Percentiles rank a stretch among this genome's conserved stretches.
These are phyloP conservation scores for Pyrenophora seminiperda DNA, from an alignment of 2,329 filamentous ascomycete species.

Conservation along the genomic window DNA sequence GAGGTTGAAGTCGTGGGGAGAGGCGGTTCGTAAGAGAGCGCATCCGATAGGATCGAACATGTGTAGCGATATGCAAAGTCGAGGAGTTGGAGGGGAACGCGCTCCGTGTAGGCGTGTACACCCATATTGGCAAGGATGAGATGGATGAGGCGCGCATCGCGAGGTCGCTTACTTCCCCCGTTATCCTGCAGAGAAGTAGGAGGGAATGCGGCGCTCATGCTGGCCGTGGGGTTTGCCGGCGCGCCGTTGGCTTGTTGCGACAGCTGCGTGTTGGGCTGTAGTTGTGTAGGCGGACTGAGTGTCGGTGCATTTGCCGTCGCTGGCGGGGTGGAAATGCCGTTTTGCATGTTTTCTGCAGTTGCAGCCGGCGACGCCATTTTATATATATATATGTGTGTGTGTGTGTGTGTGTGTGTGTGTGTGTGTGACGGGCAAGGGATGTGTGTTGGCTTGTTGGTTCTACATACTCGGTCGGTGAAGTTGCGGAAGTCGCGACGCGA, in stretches of 20 bases:
- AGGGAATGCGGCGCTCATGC: conserved; percentile 37
- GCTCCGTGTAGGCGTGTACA: conserved; percentile 78
- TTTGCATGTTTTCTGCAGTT: conserved; percentile 40
- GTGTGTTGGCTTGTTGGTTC: background rate
- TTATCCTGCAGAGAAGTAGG: conserved; percentile 42
- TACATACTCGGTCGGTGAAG: conserved; percentile 1
- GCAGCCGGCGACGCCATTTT: conserved; percentile 48
- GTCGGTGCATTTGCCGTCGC: conserved; percentile 40
- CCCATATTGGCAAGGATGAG: conserved; percentile 79
- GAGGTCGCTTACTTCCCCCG: conserved; percentile 61
- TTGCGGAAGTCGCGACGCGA: conserved; percentile 1
- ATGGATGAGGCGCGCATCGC: conserved; percentile 79
- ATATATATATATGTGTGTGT: too few species aligned
- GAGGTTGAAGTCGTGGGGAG: conserved; percentile 10
- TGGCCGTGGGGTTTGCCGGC: conserved; percentile 10
- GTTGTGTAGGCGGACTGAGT: conserved; percentile 40
- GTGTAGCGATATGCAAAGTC: conserved; percentile 87
- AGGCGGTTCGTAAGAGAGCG: conserved; percentile 42
- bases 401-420: too few species aligned
- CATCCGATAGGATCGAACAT: conserved; percentile 71
- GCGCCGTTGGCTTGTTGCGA: conserved; percentile 26
- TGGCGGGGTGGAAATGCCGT: conserved; percentile 49
- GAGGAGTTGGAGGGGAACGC: conserved; percentile 80
- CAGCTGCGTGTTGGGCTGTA: conserved; percentile 18
- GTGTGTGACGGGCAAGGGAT: conserved; percentile 2